Evolutionary conservation across 176 grass and related monocot genomes (phyloP).

Genomic region (Carex littledalei): DNA sequence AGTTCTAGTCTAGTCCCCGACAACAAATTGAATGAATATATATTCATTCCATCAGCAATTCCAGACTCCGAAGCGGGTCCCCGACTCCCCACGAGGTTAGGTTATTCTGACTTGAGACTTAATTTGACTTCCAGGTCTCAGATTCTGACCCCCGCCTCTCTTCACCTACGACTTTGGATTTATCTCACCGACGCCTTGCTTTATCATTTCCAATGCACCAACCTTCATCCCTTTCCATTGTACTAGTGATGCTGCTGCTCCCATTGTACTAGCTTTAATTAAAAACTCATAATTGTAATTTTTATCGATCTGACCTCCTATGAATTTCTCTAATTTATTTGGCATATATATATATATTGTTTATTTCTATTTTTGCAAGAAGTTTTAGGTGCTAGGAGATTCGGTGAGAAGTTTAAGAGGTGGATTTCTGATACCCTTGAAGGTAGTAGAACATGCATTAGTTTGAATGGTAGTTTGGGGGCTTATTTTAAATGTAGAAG

Average conservation of each 20-base stretch:
- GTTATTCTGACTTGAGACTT: not conserved
- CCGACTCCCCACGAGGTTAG: not conserved
- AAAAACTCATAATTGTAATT: no score
- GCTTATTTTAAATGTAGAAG: no score
- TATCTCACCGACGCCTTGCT: conserved; percentile 6
- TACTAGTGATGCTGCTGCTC: not conserved
- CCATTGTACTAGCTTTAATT: not conserved
- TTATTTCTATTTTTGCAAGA: no score
- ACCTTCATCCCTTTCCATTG: not conserved
- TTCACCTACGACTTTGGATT: not conserved
- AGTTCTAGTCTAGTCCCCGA: not conserved
- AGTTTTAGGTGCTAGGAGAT: no score
- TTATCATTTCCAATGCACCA: not conserved
- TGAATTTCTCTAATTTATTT: no score
- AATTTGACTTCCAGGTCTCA: not conserved
- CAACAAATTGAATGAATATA: not conserved
- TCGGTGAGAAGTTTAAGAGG: no score
- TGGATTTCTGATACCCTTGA: no score
- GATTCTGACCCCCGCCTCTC: not conserved
- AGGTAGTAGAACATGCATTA: no score
- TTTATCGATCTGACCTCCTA: no score
- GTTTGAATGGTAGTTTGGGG: no score
- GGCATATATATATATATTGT: no score
- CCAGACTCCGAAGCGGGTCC: conserved; percentile 3
- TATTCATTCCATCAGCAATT: not conserved